Conservation (phyloP, 2,329 filamentous ascomycete species). For the Fusarium torreyae region DNA sequence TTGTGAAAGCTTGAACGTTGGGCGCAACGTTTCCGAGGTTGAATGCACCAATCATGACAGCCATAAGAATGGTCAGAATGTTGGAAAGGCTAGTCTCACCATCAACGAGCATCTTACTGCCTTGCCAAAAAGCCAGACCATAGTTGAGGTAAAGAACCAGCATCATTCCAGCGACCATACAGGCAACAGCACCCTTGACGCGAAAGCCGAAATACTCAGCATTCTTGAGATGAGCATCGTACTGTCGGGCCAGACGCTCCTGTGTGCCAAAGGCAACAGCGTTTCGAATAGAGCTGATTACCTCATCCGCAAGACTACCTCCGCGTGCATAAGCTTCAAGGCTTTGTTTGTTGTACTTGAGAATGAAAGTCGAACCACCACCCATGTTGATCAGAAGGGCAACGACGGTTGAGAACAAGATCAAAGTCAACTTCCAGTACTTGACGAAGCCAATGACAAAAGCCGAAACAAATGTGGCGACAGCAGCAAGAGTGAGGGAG, state of each 20-base stretch:
- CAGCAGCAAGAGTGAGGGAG: slow-evolving; percentile 79
- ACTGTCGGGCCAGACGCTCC: slow-evolving; percentile 89
- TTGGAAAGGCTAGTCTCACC: slow-evolving; percentile 76
- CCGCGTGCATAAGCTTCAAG: slow-evolving; percentile 86
- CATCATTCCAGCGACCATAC: slow-evolving; percentile 90
- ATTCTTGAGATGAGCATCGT: slow-evolving; percentile 80
- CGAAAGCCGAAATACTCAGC: slow-evolving; percentile 84
- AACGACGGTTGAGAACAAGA: slow-evolving; percentile 85
- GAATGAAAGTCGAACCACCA: slow-evolving; percentile 78
- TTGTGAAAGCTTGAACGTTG: slow-evolving; percentile 88
- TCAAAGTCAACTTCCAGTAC: slow-evolving; percentile 94
- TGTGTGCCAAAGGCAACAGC: slow-evolving; percentile 94
- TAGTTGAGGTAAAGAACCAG: slow-evolving; percentile 88
- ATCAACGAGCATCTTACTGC: slow-evolving; percentile 79
- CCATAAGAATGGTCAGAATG: slow-evolving; percentile 88
- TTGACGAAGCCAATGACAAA: slow-evolving; percentile 93
- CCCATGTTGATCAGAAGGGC: slow-evolving; percentile 86
- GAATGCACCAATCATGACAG: slow-evolving; percentile 94
- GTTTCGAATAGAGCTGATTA: slow-evolving; percentile 93
- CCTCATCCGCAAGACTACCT: slow-evolving; percentile 92
- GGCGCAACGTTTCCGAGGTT: slow-evolving; percentile 90
- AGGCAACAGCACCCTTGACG: slow-evolving; percentile 78
- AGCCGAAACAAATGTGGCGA: slow-evolving; percentile 88
- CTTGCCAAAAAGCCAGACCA: slow-evolving; percentile 90
- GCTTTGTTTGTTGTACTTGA: slow-evolving; percentile 85